phyloP scores from a whole-genome alignment of 495 filamentous ascomycete genomes.

The Xylona heveae region DNA sequence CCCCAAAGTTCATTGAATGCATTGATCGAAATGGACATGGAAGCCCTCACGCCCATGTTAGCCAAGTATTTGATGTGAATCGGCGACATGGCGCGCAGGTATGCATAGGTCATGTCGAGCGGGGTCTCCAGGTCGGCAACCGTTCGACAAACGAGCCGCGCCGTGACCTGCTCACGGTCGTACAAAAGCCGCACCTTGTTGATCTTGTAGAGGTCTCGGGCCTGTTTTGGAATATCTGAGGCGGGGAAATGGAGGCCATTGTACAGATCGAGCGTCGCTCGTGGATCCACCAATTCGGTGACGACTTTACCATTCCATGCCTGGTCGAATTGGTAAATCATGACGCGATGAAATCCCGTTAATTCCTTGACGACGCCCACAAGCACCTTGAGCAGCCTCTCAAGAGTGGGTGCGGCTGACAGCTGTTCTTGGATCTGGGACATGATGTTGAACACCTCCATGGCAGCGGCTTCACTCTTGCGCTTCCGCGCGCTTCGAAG shows the following conservation, averaged over 20 bases:
- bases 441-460: constrained; percentile 91
- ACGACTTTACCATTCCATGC: constrained; percentile 71
- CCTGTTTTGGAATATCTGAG: constrained; percentile 76
- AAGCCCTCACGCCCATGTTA: constrained; percentile 81
- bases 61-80: constrained; percentile 74
- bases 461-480: constrained; percentile 67
- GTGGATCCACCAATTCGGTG: constrained; percentile 64
- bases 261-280: constrained; percentile 67
- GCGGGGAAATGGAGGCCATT: constrained; percentile 83
- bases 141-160: constrained; percentile 65
- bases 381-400: constrained; percentile 46
- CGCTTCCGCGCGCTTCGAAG: constrained; percentile 56
- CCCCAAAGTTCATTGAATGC: constrained; percentile 78
- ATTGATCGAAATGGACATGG: constrained; percentile 89
- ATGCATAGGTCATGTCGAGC: constrained; percentile 67
- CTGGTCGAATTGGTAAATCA: constrained; percentile 86
- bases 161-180: constrained; percentile 51
- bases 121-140: constrained; percentile 55
- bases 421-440: constrained; percentile 68
- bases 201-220: constrained; percentile 58
- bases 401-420: constrained; percentile 42
- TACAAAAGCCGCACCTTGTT: constrained; percentile 66
- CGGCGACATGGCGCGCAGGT: constrained; percentile 77
- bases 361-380: constrained; percentile 69
- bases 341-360: constrained; percentile 80